These are phyloP conservation scores for Debaryomyces nepalensis DNA, from an alignment of 1,139 yeast genomes.

Conservation along the genomic window DNA sequence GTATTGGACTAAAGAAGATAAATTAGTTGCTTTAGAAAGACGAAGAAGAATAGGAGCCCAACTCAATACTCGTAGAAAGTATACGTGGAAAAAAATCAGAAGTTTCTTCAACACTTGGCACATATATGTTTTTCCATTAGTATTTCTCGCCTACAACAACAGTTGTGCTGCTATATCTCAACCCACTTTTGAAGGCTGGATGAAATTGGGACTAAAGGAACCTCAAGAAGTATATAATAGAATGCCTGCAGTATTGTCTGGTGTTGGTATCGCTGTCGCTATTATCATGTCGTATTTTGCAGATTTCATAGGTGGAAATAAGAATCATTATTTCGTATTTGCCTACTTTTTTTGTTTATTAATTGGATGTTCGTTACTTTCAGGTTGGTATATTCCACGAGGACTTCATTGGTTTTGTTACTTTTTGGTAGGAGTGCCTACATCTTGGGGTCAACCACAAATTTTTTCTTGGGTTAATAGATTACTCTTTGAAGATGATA, in stretches of 20 bases:
- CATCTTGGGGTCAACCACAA: conserved; percentile 48
- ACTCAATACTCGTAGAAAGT: conserved; percentile 47
- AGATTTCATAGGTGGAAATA: conserved; percentile 43
- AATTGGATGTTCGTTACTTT: conserved; percentile 46
- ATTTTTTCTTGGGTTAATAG: conserved; percentile 63
- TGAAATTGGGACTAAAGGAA: conserved; percentile 44
- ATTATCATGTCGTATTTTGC: conserved; percentile 41
- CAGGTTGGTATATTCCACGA: conserved; percentile 51
- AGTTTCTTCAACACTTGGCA: conserved; percentile 49
- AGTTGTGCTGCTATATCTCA: conserved; percentile 41
- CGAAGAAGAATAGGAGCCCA: conserved; percentile 44
- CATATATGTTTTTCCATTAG: conserved; percentile 43
- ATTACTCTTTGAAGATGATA: conserved; percentile 47
- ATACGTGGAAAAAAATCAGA: conserved; percentile 42
- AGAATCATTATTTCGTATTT: conserved; percentile 37
- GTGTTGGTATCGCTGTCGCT: conserved; percentile 43
- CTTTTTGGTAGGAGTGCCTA: conserved; percentile 52
- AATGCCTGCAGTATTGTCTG: conserved; percentile 48
- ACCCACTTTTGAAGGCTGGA: conserved; percentile 55
- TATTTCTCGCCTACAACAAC: conserved; percentile 52
- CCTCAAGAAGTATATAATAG: conserved; percentile 43
- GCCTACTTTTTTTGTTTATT: conserved; percentile 36
- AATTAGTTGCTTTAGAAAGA: conserved; percentile 36
- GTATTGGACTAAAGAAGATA: conserved; percentile 38
- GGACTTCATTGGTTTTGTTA: conserved; percentile 56